These are phyloP conservation scores for Zea luxurians DNA, from an alignment of 176 grass and related monocot species.

Conservation along the genomic window DNA sequence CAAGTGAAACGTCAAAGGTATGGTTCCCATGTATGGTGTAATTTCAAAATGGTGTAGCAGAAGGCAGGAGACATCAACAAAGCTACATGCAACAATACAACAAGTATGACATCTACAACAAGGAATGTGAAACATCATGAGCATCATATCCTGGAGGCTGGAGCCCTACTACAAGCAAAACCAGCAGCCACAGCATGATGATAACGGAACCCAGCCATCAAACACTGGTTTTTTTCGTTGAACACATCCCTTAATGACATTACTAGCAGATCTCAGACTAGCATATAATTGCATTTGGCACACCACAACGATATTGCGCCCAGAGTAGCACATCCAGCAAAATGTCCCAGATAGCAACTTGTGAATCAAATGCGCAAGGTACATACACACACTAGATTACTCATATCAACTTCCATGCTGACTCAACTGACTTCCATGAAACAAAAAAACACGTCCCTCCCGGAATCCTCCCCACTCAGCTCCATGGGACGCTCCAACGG, in stretches of 20 bases:
- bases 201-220: background rate
- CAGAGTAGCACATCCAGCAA: background rate
- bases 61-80: background rate
- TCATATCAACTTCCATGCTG: background rate
- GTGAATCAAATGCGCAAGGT: background rate
- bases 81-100: background rate
- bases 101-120: background rate
- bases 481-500: background rate
- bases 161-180: background rate
- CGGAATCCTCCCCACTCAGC: background rate
- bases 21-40: background rate
- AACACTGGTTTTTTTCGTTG: background rate
- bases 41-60: background rate
- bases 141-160: background rate
- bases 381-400: background rate
- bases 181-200: background rate
- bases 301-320: background rate
- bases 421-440: background rate
- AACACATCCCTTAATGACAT: background rate
- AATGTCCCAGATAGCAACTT: constrained; percentile 5
- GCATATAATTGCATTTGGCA: background rate
- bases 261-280: background rate
- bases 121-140: background rate
- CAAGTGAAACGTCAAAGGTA: background rate
- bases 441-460: background rate